Percentiles rank a stretch among this genome's conserved stretches.
Conservation (phyloP, 257 asterid species). For the Solanum pimpinellifolium region DNA sequence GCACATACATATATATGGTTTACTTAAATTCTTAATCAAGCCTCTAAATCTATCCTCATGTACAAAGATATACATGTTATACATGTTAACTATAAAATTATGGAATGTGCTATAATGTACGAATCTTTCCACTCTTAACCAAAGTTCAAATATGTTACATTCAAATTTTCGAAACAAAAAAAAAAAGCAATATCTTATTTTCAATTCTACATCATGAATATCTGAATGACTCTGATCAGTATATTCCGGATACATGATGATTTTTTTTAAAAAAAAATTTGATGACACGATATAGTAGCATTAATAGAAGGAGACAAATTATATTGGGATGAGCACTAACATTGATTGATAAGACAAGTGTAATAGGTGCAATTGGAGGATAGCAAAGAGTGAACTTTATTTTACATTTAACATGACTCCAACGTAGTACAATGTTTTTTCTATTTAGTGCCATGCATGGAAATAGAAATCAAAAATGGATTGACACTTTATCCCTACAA, state of each 20-base stretch:
- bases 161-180: background rate
- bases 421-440: background rate
- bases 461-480: background rate
- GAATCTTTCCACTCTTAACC: background rate
- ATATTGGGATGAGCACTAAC: background rate
- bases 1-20: background rate
- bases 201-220: background rate
- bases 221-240: background rate
- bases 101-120: background rate
- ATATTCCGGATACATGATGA: rapidly evolving
- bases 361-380: background rate
- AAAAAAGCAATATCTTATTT: no score
- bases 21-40: background rate
- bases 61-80: background rate
- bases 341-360: background rate
- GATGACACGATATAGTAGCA: background rate
- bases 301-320: background rate
- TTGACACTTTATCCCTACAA: background rate
- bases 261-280: background rate
- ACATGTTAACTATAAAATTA: background rate
- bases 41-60: background rate
- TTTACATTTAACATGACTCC: background rate
- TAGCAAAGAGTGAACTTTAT: background rate
- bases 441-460: background rate
- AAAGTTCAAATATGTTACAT: background rate